Conservation (phyloP, 306 rosid species). For the Vachellia pachyceras region DNA sequence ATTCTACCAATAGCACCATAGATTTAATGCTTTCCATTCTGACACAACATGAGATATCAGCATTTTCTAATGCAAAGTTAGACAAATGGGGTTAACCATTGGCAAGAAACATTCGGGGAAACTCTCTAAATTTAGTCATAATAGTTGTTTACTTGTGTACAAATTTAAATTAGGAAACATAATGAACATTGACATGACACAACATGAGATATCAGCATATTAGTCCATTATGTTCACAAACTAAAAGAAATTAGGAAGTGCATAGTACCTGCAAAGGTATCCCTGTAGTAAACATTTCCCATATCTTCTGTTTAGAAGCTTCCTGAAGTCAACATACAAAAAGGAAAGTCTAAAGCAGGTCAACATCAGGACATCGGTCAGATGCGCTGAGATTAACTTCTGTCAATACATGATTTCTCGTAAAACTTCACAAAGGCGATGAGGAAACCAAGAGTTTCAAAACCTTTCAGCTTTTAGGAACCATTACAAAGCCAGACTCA, state of each 20-base stretch:
- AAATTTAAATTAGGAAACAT: not conserved
- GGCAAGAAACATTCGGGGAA: not conserved
- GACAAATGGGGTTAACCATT: not conserved
- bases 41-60: too few species aligned
- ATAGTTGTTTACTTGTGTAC: not conserved
- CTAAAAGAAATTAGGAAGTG: not conserved
- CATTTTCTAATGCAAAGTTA: not conserved
- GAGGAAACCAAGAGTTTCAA: not conserved
- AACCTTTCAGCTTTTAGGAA: not conserved
- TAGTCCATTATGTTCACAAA: not conserved
- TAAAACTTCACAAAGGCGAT: not conserved
- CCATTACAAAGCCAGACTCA: not conserved
- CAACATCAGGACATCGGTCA: not conserved
- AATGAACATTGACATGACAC: not conserved
- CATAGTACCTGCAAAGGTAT: constrained; percentile 46
- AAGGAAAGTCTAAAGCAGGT: constrained; percentile 27
- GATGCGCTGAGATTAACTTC: not conserved
- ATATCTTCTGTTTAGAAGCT: constrained; percentile 36
- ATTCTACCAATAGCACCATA: not conserved
- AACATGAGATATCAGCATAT: not conserved
- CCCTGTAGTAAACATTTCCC: constrained; percentile 50
- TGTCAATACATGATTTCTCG: not conserved
- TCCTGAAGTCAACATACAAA: constrained; percentile 47
- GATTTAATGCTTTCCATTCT: too few species aligned
- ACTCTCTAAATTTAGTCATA: constrained; percentile 3